Evolutionary conservation across 1,139 yeast genomes (phyloP).

Genomic region (Kurtzmaniella quercitrusa): DNA sequence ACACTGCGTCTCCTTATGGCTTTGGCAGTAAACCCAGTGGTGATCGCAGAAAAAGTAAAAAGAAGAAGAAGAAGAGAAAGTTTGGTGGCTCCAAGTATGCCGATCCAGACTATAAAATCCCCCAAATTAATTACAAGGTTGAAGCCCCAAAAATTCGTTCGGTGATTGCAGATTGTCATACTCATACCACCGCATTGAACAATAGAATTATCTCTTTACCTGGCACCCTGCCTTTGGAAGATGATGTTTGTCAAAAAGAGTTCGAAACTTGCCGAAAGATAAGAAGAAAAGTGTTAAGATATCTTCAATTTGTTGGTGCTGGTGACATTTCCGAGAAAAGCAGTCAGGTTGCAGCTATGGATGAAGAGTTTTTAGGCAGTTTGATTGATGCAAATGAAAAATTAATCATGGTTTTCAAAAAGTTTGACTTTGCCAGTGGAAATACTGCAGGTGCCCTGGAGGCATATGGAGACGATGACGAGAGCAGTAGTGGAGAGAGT

Average conservation of each 20-base stretch:
- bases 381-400: slow-evolving; percentile 87
- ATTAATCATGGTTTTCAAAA: slow-evolving; percentile 66
- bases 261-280: slow-evolving; percentile 74
- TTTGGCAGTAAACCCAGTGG: slow-evolving; percentile 6
- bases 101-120: slow-evolving; percentile 57
- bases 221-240: slow-evolving; percentile 56
- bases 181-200: slow-evolving; percentile 67
- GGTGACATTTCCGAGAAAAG: slow-evolving; percentile 33
- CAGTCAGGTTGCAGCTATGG: slow-evolving; percentile 29
- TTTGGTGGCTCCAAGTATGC: slow-evolving; percentile 35
- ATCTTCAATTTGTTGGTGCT: slow-evolving; percentile 74
- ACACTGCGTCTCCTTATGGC: slow-evolving; percentile 19
- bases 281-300: slow-evolving; percentile 73
- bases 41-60: slow-evolving; percentile 9
- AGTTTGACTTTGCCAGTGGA: slow-evolving; percentile 53
- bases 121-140: slow-evolving; percentile 62
- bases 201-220: slow-evolving; percentile 63
- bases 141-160: slow-evolving; percentile 72
- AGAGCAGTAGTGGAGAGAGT: slow-evolving; percentile 28
- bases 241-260: slow-evolving; percentile 51
- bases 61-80: slow-evolving; percentile 17
- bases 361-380: slow-evolving; percentile 82
- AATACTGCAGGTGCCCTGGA: slow-evolving; percentile 34
- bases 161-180: slow-evolving; percentile 71
- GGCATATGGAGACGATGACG: slow-evolving; percentile 31